phyloP scores from a whole-genome alignment of 1,284 basidiomycete genomes.

The Vanrija sp. region DNA sequence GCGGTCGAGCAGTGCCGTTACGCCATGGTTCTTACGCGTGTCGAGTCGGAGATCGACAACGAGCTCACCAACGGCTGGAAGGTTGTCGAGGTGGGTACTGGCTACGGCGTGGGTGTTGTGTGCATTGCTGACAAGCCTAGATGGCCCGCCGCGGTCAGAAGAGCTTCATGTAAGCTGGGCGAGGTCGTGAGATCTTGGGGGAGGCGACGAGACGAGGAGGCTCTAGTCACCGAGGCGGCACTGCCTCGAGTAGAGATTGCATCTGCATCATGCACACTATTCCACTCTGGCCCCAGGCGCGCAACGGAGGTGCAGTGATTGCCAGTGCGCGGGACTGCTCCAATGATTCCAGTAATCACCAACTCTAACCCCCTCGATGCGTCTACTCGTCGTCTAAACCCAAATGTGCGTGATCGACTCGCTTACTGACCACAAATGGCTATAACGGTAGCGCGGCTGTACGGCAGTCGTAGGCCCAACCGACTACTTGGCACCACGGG shows the following conservation, averaged over 20 bases:
- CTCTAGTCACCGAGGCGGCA: background rate
- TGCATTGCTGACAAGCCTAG: conserved; percentile 7
- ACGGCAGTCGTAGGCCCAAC: background rate
- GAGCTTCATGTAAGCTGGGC: conserved; percentile 17
- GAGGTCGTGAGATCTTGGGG: background rate
- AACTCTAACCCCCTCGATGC: no score
- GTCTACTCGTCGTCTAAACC: no score
- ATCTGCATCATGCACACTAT: conserved; percentile 8
- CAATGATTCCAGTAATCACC: no score
- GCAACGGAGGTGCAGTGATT: no score
- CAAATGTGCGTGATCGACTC: background rate
- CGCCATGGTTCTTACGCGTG: conserved; percentile 82
- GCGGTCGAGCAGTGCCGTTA: conserved; percentile 91
- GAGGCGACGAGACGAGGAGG: background rate
- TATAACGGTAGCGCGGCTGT: background rate
- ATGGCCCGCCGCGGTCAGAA: conserved; percentile 33
- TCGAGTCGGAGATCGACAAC: conserved; percentile 80
- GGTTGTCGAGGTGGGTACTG: conserved; percentile 76
- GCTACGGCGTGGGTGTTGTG: background rate
- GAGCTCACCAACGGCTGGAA: conserved; percentile 98
- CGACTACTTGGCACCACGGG: no score
- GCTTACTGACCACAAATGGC: no score
- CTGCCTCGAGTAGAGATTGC: conserved; percentile 6
- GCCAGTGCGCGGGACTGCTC: background rate
- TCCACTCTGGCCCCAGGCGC: background rate